Conservation (phyloP, 192 early-diverging fungal species). For the Backusella tarrabulga region DNA sequence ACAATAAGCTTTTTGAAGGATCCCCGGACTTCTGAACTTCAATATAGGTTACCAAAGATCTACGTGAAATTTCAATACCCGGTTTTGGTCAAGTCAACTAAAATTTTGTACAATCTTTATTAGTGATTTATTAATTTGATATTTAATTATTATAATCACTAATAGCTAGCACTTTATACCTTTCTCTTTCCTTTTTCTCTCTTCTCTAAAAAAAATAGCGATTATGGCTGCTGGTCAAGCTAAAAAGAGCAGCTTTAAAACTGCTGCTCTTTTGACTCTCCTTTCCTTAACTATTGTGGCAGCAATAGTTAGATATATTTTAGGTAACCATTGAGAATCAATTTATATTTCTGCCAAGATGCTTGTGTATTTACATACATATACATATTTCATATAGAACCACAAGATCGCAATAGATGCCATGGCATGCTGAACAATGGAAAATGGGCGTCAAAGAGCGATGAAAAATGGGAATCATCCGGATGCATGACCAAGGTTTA, state of each 20-base stretch:
- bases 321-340: neutral
- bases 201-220: neutral
- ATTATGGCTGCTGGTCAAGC: neutral
- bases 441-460: conserved; percentile 44
- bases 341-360: neutral
- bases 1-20: neutral
- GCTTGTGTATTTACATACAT: neutral
- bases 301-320: neutral
- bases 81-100: neutral
- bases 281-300: neutral
- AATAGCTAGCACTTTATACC: neutral
- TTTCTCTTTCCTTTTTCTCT: neutral
- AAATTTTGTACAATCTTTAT: neutral
- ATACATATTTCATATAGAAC: conserved; percentile 27
- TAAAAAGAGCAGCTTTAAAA: neutral
- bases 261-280: neutral
- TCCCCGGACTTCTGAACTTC: neutral
- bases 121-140: neutral
- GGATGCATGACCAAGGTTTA: conserved; percentile 63
- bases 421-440: conserved; percentile 49
- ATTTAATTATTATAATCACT: neutral
- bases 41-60: neutral
- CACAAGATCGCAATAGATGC: conserved; percentile 40
- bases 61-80: neutral
- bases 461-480: conserved; percentile 55